Evolutionary conservation across 108 stramenopile genomes (phyloP).

Genomic region (Nitzschia sp.): DNA sequence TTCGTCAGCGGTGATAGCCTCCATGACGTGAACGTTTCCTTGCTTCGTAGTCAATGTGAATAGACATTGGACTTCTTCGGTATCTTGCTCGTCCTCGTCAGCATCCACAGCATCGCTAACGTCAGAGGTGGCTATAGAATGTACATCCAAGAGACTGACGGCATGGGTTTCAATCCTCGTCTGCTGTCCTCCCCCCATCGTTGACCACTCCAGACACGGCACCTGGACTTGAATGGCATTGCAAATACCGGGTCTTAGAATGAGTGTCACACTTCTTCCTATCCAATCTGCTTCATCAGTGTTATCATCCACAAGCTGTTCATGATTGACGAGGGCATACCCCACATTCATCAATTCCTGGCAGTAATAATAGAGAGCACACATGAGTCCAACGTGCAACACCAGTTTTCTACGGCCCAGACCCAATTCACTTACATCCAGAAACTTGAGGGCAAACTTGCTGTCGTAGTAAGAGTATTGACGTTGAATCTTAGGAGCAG

Average conservation of each 20-base stretch:
- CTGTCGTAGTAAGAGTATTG: constrained; percentile 20
- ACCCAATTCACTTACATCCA: constrained; percentile 29
- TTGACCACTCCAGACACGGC: constrained; percentile 69
- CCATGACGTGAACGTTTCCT: constrained; percentile 70
- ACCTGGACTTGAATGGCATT: constrained; percentile 30
- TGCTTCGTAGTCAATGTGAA: constrained; percentile 65
- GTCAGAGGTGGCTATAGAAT: constrained; percentile 41
- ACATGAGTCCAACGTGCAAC: no score
- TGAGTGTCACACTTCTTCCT: constrained; percentile 50
- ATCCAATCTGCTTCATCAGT: constrained; percentile 39
- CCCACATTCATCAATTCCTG: constrained; percentile 54
- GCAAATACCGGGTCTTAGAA: constrained; percentile 50
- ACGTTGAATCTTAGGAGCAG: neutral
- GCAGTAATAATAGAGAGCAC: neutral
- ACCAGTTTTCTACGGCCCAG: no score
- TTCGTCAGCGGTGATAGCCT: constrained; percentile 45
- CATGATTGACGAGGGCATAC: constrained; percentile 56
- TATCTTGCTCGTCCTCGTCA: constrained; percentile 18
- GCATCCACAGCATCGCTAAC: constrained; percentile 18
- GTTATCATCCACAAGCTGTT: constrained; percentile 17
- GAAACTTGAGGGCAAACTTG: constrained; percentile 23
- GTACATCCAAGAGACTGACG: constrained; percentile 50
- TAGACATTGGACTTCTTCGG: constrained; percentile 35
- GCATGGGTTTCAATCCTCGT: constrained; percentile 29
- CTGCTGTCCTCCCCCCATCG: constrained; percentile 43